Percentiles rank a stretch among this genome's conserved stretches.
phyloP scores from a whole-genome alignment of 2,329 filamentous ascomycete species.

The Colletotrichum sp. region DNA sequence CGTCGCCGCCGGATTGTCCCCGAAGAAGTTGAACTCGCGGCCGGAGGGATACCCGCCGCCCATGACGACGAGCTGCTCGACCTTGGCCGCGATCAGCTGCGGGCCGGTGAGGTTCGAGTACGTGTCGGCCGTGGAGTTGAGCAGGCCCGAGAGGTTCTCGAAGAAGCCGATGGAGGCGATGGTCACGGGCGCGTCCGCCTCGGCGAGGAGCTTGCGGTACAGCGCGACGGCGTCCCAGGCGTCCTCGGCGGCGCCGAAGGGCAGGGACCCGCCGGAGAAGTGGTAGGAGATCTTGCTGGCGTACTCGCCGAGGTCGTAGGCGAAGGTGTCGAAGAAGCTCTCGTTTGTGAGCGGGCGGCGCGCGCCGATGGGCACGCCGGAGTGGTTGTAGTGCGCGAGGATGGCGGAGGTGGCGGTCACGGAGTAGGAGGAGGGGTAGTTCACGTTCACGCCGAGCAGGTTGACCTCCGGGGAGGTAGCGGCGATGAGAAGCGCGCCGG shows the following conservation, averaged over 20 bases:
- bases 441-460: slow-evolving; percentile 46
- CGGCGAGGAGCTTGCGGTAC: slow-evolving; percentile 48
- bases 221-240: slow-evolving; percentile 47
- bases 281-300: slow-evolving; percentile 49
- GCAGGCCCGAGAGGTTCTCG: slow-evolving; percentile 49
- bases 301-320: slow-evolving; percentile 46
- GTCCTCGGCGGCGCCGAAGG: slow-evolving; percentile 36
- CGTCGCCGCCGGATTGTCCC: slow-evolving; percentile 38
- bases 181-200: slow-evolving; percentile 47
- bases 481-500: slow-evolving; percentile 45
- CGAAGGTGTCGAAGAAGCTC: slow-evolving; percentile 47
- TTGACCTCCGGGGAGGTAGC: slow-evolving; percentile 38
- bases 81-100: slow-evolving; percentile 47
- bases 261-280: slow-evolving; percentile 40
- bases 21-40: slow-evolving; percentile 54
- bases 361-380: slow-evolving; percentile 40
- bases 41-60: slow-evolving; percentile 54
- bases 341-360: slow-evolving; percentile 43
- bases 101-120: slow-evolving; percentile 42
- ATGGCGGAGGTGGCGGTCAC: slow-evolving; percentile 44
- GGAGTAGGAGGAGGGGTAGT: slow-evolving; percentile 45
- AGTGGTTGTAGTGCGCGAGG: slow-evolving; percentile 44
- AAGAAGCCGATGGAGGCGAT: slow-evolving; percentile 51
- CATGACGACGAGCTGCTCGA: slow-evolving; percentile 56
- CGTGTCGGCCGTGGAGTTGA: slow-evolving; percentile 47